Evolutionary conservation across 2,329 filamentous ascomycete genomes (phyloP), one percentile per base, ranked within the genome.

Genomic region (Colletotrichum spinosum): DNA sequence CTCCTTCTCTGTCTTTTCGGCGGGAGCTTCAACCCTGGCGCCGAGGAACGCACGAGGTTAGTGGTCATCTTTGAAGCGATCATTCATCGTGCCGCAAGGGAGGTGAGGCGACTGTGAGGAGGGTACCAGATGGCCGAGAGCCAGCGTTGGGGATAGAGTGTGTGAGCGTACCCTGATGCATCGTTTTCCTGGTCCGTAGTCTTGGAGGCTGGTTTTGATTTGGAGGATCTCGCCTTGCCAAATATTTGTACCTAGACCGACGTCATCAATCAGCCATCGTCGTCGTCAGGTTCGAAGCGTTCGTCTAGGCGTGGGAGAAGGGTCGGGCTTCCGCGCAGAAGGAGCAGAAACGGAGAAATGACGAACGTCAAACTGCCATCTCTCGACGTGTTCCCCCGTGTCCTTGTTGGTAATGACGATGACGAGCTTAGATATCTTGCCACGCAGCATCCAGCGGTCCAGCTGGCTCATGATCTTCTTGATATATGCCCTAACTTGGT

Each of bases 391-490:
- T 76, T 97, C 94, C 69, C 95, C 96, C 0, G 94, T 97, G 78
- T 99, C 96, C 79, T 97, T 98, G 83, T 92, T 92, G 38, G 95
- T 97, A 71, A 99, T 94, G 52, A 99, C 96, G 57, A 99, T 92
- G 65, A 99, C 94, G 11, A 99, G 88, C 79, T 97, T 97, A 56
- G 93, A 97, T 76, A 99, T 97, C 80, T 99, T 98, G 77, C 94
- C 93, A 72, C 92, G 92, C 57, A 94, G 86, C 94, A 98, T 98
- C 96, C 96, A 99, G 77, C 93, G 93, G 82, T 97, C 95, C 64
- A 99, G 88, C 80, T 99, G 96, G 35, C 90, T 90, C 94, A 97
- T 99, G 82, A 99, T 98, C 81, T 97, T 97, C 80, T 97, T 97
- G 84, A 99, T 97, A 81, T 99, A 99, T 38, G 94, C 93, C 80